A percentile compares a stretch with the other conserved stretches of the same genome.
Evolutionary conservation across 2,329 filamentous ascomycete genomes (phyloP).

Genomic region (Myriosclerotinia scirpicola): DNA sequence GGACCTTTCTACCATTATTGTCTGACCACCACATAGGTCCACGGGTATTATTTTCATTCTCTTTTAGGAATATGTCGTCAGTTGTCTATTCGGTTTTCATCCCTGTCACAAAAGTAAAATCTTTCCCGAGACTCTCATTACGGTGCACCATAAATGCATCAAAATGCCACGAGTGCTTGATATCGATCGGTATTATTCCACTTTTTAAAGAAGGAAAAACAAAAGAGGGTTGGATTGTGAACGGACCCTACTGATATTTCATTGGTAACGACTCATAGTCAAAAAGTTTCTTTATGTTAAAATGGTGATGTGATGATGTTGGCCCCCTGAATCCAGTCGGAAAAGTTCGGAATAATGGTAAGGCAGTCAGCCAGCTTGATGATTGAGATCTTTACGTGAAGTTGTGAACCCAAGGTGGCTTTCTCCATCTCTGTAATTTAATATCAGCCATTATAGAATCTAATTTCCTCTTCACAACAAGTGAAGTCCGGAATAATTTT

Average conservation of each 20-base stretch:
- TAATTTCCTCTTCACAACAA: neutral
- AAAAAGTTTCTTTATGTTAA: too few relatives aligned
- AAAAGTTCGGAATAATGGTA: slow-evolving; percentile 10
- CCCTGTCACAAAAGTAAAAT: neutral
- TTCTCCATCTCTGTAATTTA: neutral
- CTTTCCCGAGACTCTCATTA: slow-evolving; percentile 13
- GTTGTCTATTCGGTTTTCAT: too few relatives aligned
- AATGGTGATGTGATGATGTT: neutral
- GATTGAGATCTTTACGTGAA: neutral
- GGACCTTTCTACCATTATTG: too few relatives aligned
- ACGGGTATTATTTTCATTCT: too few relatives aligned
- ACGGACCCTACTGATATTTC: neutral
- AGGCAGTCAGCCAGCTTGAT: neutral
- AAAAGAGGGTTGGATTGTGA: neutral
- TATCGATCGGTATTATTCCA: too few relatives aligned
- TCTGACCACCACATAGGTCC: too few relatives aligned
- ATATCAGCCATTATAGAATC: neutral
- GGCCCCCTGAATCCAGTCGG: slow-evolving; percentile 4
- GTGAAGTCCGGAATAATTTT: neutral
- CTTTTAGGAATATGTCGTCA: too few relatives aligned
- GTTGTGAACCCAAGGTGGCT: too few relatives aligned
- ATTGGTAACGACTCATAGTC: too few relatives aligned
- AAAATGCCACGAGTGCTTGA: slow-evolving; percentile 21
- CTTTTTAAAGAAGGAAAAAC: slow-evolving; percentile 2
- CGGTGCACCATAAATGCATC: neutral